Base-by-base conservation (phyloP, 768 basidiomycete genomes). In the Boletus patriciae region DNA sequence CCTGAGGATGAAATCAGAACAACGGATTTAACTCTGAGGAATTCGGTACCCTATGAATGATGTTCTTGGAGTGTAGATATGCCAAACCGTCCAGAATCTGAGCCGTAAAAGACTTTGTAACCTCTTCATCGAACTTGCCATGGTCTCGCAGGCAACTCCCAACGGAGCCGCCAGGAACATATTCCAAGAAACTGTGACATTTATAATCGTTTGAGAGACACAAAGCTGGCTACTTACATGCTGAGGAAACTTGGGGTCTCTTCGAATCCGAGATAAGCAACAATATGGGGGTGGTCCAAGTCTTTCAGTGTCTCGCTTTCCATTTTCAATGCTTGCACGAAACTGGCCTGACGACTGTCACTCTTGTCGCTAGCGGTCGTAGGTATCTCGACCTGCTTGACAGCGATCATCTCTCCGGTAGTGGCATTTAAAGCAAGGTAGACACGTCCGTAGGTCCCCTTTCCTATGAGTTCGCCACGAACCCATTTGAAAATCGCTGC, bases 321-420 rank as follows among this genome's bases (percentile, higher is more conserved):
- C 66, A 91, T 80, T 72, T 96, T 94, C 60, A 98, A 76, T 1
- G 95, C 94, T 64, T 94, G 89, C 57, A 99, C 91, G 59, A 95
- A 87, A 29, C 83, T 84, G 52, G 83, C 77, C 64, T 96, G 94
- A 33, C 94, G 83, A 18, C 83, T 80, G 72, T 98, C 94, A 61
- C 85, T 89, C 72, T 89, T 91, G 74, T 99, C 97, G 66, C 90
- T 93, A 18, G 86, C 85, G 9, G 94, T 95, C 49, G 85, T 84
- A 2, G 97, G 96, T 55, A 95, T 83, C 71, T 98, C 97, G 46
- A 99, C 97, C 74, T 98, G 97, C 74, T 99, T 99, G 61, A 99
- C 97, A 18, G 97, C 97, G 66, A 98, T 94, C 92, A 98, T 96
- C 74, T 98, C 95, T 55, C 94, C 94, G 0, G 94, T 96, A 4